Evolutionary conservation across 2,329 filamentous ascomycete species (phyloP), one percentile per base, ranked within the genome.

Genomic region (Xylaria sp.): DNA sequence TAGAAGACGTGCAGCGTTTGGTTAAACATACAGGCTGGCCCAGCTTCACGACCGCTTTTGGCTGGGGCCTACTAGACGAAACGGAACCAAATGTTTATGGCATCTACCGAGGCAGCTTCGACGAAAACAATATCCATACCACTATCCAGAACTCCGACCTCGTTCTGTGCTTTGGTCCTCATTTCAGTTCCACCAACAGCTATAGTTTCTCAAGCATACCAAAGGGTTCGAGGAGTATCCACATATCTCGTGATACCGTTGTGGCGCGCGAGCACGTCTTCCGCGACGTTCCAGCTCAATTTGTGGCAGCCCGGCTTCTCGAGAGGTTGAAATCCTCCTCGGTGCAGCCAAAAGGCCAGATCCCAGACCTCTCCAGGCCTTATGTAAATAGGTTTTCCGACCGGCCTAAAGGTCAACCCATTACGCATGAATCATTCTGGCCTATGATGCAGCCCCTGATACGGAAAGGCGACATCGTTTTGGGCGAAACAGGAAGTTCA

Each of bases 401-500:
- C 5, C 58, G 66, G 1, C 25, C 59, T 1, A 54, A 54, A 1
- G 54, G 77, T 10, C 72, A 74, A 3, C 71, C 74, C 2, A 81
- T 86, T 17, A 78, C 79, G 3, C 81, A 84, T 47, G 78, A 79
- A 31, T 79, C 77, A 46, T 77, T 83, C 57, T 87, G 79, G 80
- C 76, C 76, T 40, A 71, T 76, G 11, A 72, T 83, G 25, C 78
- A 73, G 46, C 76, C 75, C 9, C 79, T 85, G 71, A 72, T 87
- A 61, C 75, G 74, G 9, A 73, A 79, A 1, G 81, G 81, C 4
- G 85, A 88, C 67, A 81, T 87, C 38, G 68, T 88, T 15, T 76
- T 87, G 44, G 80, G 80, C 3, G 85, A 87, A 70, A 86, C 85
- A 0, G 86, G 85, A 4, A 88, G 85, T 3, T 76, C 84, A 0